Base-by-base conservation (phyloP, 176 grass and related monocot genomes). In the Juncus inflexus region DNA sequence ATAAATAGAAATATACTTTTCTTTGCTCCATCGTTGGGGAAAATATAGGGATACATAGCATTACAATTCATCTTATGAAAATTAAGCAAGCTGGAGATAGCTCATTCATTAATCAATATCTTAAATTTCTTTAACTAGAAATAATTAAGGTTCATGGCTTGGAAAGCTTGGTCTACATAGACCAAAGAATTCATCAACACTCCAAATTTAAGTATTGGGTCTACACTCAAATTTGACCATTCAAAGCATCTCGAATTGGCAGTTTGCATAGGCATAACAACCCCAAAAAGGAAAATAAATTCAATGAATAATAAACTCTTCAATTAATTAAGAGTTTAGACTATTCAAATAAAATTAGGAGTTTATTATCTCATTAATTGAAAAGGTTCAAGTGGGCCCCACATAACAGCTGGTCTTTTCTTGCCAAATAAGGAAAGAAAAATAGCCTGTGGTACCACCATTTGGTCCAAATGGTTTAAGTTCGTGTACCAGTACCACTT, bases 51-150 rank as follows among this genome's bases (percentile, higher is more conserved):
- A 40, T 10, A 11, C n/a, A 53, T 68, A 68, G 15, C 65, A 68
- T 55, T 50, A 12, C 37, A 19, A 1, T 68, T 55, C 35, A 45
- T 41, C 3, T 68, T 10, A 55, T 37, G 37, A 68, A 67, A 53
- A 11, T 6, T 52, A 68, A 54, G 36, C 65, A 68, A 68, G 65
- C 65, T 68, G 65, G 65, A 68, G 12, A 55, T 68, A 68, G 65
- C 49, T 68, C 65, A 68, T 37, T 52, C 8, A 68, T 68, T 55
- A 3, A 51, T 68, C 50, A 68, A 68, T 6, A 10, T 4, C 12
- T 19, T 55, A 37, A 38, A 55, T 47, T 47, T 47, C 43, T 47
- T 47, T 6, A 47, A 47, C 43, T 47, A 47, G 4, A 47, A 47
- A 47, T 47, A 9, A 53, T 55, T 54, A 9, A 55, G 5, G 35